phyloP scores from a whole-genome alignment of 1,139 yeast species.

The Debaryomyces nepalensis region DNA sequence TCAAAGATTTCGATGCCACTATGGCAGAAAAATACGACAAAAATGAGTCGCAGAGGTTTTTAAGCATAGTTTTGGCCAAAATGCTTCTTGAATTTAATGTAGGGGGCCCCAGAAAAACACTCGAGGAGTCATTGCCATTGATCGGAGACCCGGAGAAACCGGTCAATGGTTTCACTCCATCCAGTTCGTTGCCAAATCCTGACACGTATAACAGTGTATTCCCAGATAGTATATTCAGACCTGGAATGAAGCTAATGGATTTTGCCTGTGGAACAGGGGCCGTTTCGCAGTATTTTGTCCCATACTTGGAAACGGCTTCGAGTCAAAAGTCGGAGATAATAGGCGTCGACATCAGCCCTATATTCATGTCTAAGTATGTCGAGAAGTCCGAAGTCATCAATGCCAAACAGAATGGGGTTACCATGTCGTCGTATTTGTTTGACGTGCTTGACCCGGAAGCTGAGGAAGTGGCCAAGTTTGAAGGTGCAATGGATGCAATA shows the following conservation, averaged over 20 bases:
- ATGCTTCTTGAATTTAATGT: constrained; percentile 28
- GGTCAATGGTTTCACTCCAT: constrained; percentile 20
- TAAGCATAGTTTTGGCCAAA: constrained; percentile 27
- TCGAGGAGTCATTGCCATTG: constrained; percentile 19
- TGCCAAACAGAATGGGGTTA: constrained; percentile 14
- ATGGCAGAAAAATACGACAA: constrained; percentile 31
- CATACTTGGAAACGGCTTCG: constrained; percentile 27
- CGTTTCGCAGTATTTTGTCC: constrained; percentile 34
- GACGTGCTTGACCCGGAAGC: constrained; percentile 36
- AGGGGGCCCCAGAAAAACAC: constrained; percentile 17
- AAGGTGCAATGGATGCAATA: constrained; percentile 35
- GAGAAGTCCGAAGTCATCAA: constrained; percentile 18
- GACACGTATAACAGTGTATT: constrained; percentile 15
- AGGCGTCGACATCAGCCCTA: constrained; percentile 44
- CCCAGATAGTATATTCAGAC: constrained; percentile 26
- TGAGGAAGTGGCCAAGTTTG: constrained; percentile 23
- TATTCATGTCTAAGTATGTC: constrained; percentile 31
- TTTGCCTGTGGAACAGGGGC: constrained; percentile 54
- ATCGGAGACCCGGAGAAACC: constrained; percentile 24
- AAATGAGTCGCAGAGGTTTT: constrained; percentile 22
- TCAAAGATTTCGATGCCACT: constrained; percentile 24
- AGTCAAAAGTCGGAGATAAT: constrained; percentile 25
- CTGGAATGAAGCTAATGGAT: constrained; percentile 38
- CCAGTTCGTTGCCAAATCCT: constrained; percentile 21
- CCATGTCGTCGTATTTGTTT: constrained; percentile 22